Evolutionary conservation across 805 yeast genomes (phyloP).

Genomic region (Clavispora fructus): DNA sequence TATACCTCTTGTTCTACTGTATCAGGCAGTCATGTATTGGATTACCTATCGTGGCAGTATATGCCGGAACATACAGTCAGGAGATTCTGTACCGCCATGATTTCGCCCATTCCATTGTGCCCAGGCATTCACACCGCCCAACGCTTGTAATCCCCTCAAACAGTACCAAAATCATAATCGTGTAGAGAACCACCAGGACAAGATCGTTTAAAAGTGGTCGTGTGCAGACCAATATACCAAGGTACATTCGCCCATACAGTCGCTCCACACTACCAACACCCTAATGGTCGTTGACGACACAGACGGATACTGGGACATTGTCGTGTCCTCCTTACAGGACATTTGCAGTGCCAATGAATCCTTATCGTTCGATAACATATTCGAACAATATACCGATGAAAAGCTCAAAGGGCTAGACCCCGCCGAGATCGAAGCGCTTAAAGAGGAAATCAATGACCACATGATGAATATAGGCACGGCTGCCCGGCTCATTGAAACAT

Average conservation of each 20-base stretch:
- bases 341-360: conserved; percentile 59
- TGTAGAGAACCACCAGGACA: no score
- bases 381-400: conserved; percentile 20
- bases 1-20: no score
- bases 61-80: no score
- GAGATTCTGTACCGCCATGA: no score
- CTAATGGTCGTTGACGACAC: conserved; percentile 22
- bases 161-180: no score
- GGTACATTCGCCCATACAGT: not conserved
- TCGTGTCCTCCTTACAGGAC: conserved; percentile 63
- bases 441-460: conserved; percentile 45
- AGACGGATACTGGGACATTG: conserved; percentile 67
- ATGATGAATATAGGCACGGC: conserved; percentile 53
- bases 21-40: no score
- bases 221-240: not conserved
- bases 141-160: no score
- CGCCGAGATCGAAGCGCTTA: conserved; percentile 35
- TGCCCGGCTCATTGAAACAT: conserved; percentile 31
- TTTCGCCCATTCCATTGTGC: no score
- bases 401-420: conserved; percentile 26
- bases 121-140: no score
- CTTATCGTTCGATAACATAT: conserved; percentile 42
- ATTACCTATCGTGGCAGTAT: no score
- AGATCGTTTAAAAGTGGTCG: no score
- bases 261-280: not conserved